These are phyloP conservation scores for Patellaria atrata DNA, from an alignment of 495 filamentous ascomycete species.

Conservation along the genomic window DNA sequence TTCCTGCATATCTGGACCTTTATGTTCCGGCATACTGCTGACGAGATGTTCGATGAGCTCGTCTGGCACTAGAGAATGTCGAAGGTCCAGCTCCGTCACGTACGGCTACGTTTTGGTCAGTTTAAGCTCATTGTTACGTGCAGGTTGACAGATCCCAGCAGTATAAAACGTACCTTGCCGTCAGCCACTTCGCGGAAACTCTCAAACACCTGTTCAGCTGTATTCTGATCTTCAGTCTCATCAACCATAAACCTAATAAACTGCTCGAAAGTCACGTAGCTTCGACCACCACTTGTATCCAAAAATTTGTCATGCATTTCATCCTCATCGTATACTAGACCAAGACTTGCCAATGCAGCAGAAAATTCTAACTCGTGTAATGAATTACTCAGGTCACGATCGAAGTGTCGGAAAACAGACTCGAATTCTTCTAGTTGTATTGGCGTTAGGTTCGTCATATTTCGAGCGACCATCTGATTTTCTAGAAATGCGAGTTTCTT, in stretches of 20 bases:
- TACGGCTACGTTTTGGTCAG: constrained; percentile 51
- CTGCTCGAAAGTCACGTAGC: constrained; percentile 87
- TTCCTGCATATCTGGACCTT: constrained; percentile 62
- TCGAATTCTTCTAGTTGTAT: constrained; percentile 98
- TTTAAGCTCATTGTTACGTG: background rate
- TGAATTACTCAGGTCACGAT: constrained; percentile 80
- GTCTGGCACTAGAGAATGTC: constrained; percentile 87
- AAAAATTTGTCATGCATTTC: constrained; percentile 92
- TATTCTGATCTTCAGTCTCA: constrained; percentile 96
- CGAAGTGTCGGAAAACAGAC: constrained; percentile 93
- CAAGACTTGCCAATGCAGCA: constrained; percentile 81
- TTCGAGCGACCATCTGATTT: constrained; percentile 91
- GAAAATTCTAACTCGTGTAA: constrained; percentile 92
- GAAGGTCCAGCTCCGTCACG: constrained; percentile 91
- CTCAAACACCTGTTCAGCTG: constrained; percentile 94
- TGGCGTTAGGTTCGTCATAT: constrained; percentile 96
- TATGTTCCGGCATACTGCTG: constrained; percentile 67
- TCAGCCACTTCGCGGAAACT: constrained; percentile 93
- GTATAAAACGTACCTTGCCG: constrained; percentile 54
- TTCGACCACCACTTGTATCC: constrained; percentile 57
- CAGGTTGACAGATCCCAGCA: background rate
- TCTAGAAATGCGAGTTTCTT: constrained; percentile 95
- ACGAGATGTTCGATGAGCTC: constrained; percentile 87
- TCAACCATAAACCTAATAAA: constrained; percentile 99
- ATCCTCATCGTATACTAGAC: constrained; percentile 83